Base-by-base conservation (phyloP, 192 early-diverging fungal species). In the Backusella morwellensis region DNA sequence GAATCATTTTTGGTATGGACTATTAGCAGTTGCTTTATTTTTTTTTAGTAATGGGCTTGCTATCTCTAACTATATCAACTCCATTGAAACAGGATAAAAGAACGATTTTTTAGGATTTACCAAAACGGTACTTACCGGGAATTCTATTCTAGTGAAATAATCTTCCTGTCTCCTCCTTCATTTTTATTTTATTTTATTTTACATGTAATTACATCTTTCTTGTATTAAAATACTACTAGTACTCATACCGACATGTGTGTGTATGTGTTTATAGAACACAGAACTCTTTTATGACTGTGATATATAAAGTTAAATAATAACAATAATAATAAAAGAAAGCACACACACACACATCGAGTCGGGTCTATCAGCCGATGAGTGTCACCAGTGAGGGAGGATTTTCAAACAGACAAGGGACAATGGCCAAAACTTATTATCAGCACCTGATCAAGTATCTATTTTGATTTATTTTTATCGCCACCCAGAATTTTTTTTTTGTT, bases 331-430 rank as follows among this genome's bases (percentile, higher is more conserved):
- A 35, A 35, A n/a, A 68, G 15, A 36, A 8, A 8, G 14, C 2
- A 36, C 7, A 67, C 17, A 35, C 23, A n/a, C 19, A 8, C 19
- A n/a, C 35, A n/a, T 68, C 35, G 29, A 68, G 29, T 68, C 29
- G 29, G 34, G 34, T 68, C 67, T 47, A 40, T 72, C 70, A 72
- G 70, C 70, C 70, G 70, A 72, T 72, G 29, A 0, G 17, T 17
- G 42, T 68, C 35, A 68, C 29, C 67, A 68, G 29, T 68, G 67
- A 41, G 36, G 42, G 23, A 29, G 50, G 70, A 72, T 72, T 72
- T 72, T 72, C 70, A 72, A 72, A 72, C 70, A 47, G 19, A 47
- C 47, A 41, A 72, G 70, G 70, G 40, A 71, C 70, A 70, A 29
- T 66, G 36, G 23, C 35, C 40, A 6, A 70, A 70, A 70, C n/a